A percentile compares a stretch with the other conserved stretches of the same genome.
Conservation (phyloP, 345 rosid species). For the Populus ilicifolia region DNA sequence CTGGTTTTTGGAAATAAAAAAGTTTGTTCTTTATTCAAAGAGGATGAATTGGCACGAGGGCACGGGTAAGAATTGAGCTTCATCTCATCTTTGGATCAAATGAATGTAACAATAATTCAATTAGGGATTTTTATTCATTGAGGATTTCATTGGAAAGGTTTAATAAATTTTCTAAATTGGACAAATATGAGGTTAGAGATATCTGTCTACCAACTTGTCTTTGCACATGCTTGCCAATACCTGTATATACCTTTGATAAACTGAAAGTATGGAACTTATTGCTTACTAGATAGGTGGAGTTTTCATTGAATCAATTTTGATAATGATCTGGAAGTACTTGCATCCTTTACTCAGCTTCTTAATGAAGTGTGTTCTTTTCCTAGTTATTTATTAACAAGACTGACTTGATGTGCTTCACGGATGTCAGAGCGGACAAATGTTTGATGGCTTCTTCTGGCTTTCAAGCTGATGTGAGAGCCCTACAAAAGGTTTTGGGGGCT, state of each 20-base stretch:
- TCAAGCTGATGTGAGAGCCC: slow-evolving; percentile 93
- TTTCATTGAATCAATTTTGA: neutral
- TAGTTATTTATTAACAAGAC: neutral
- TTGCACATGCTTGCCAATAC: neutral
- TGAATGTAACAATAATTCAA: neutral
- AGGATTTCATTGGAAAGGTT: neutral
- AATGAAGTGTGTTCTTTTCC: neutral
- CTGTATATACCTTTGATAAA: neutral
- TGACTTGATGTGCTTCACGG: neutral
- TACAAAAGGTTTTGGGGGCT: slow-evolving; percentile 75
- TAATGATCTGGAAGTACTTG: neutral
- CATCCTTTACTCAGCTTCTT: neutral
- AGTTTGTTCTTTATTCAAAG: neutral
- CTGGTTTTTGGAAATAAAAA: neutral
- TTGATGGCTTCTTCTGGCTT: slow-evolving; percentile 94
- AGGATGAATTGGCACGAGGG: neutral
- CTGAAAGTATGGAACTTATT: neutral
- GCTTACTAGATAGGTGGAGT: neutral
- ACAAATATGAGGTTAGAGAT: neutral
- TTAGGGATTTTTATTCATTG: neutral
- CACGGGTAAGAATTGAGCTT: neutral
- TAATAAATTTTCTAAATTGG: neutral
- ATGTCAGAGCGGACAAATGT: slow-evolving; percentile 72
- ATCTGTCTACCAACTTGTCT: neutral
- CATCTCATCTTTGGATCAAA: neutral